Conservation (phyloP, 176 grass and related monocot genomes). For the Elaeis guineensis region DNA sequence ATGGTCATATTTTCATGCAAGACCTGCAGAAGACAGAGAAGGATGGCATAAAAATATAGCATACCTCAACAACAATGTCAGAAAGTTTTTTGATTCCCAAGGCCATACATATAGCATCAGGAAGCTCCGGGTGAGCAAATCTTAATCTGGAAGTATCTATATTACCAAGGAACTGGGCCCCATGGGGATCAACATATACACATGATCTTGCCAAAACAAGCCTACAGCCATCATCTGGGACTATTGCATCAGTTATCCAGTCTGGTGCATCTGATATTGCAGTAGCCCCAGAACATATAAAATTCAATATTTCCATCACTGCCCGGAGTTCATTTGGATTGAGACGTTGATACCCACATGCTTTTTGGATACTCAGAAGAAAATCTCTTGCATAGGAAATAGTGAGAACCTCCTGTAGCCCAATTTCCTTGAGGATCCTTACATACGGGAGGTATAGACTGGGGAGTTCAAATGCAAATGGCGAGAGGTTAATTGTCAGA, state of each 20-base stretch:
- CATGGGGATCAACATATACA: constrained; percentile 81
- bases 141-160: constrained; percentile 75
- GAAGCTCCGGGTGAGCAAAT: constrained; percentile 84
- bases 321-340: constrained; percentile 97
- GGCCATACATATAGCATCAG: constrained; percentile 57
- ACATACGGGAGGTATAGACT: constrained; percentile 71
- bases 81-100: constrained; percentile 78
- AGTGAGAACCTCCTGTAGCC: constrained; percentile 79
- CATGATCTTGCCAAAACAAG: constrained; percentile 83
- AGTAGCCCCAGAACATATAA: constrained; percentile 58
- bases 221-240: constrained; percentile 97
- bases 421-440: constrained; percentile 78
- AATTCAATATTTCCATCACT: constrained; percentile 78
- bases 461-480: constrained; percentile 93
- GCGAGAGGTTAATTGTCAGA: constrained; percentile 82
- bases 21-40: no score
- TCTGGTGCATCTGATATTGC: constrained; percentile 35
- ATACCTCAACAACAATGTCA: constrained; percentile 83
- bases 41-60: not conserved
- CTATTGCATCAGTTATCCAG: constrained; percentile 51
- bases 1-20: no score
- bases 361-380: constrained; percentile 79
- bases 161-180: constrained; percentile 59
- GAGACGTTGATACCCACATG: constrained; percentile 86
- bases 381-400: constrained; percentile 75